These are phyloP conservation scores for Tricholoma matsutake DNA, from an alignment of 768 basidiomycete genomes.

Conservation along the genomic window DNA sequence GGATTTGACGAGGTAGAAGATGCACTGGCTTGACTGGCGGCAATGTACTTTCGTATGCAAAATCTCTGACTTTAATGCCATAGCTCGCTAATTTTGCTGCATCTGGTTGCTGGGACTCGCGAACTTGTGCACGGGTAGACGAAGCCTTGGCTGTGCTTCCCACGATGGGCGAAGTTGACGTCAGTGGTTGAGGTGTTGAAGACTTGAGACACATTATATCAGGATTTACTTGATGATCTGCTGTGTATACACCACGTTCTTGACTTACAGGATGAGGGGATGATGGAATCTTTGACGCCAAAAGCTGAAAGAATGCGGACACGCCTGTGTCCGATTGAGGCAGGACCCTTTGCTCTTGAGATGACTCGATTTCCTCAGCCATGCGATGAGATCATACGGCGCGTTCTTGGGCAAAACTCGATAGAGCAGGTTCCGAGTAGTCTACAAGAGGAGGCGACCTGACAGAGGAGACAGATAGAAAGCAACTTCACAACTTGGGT, in stretches of 20 bases:
- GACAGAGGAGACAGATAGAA: neutral
- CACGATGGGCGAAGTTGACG: constrained; percentile 5
- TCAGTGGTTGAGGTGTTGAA: constrained; percentile 6
- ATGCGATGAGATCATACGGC: constrained; percentile 4
- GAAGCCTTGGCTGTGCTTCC: constrained; percentile 14
- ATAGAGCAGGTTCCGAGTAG: neutral
- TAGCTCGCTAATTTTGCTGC: constrained; percentile 23
- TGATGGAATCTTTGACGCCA: constrained; percentile 12
- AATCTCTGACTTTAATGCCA: constrained; percentile 55
- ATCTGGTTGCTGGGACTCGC: constrained; percentile 20
- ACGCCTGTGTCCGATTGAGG: constrained; percentile 13
- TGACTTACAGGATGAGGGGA: constrained; percentile 33
- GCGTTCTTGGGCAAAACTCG: neutral
- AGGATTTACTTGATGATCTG: constrained; percentile 30
- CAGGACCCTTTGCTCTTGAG: constrained; percentile 11
- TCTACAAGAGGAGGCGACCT: neutral
- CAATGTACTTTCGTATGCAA: constrained; percentile 65
- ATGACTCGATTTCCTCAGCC: constrained; percentile 11
- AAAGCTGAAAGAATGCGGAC: constrained; percentile 15
- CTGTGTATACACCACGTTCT: constrained; percentile 26
- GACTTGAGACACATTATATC: constrained; percentile 22
- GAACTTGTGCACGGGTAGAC: constrained; percentile 20
- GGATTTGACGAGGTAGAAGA: constrained; percentile 40
- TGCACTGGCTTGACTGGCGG: constrained; percentile 56
- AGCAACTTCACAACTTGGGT: neutral